phyloP scores from a whole-genome alignment of 805 yeast genomes.

The Lipomyces yamadae region DNA sequence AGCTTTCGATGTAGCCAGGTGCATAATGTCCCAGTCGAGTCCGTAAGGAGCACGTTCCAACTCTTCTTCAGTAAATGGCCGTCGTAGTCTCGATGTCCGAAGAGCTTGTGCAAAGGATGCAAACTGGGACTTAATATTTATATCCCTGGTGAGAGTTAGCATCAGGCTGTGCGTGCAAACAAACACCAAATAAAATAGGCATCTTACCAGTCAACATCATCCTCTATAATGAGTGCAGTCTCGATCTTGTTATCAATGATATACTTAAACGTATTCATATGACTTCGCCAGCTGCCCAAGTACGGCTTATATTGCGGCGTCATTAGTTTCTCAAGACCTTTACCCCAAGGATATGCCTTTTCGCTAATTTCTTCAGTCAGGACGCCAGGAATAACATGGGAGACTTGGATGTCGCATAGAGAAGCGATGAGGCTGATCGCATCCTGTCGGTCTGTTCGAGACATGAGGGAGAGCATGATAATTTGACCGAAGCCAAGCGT shows the following conservation, averaged over 20 bases:
- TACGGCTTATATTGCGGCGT: slow-evolving; percentile 14
- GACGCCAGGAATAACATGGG: slow-evolving; percentile 18
- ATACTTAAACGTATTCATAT: slow-evolving; percentile 15
- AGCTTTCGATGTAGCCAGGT: slow-evolving; percentile 15
- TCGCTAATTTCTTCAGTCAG: slow-evolving; percentile 11
- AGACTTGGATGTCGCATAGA: slow-evolving; percentile 14
- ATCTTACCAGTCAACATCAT: slow-evolving; percentile 22
- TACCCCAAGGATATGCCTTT: slow-evolving; percentile 16
- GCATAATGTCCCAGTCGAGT: slow-evolving; percentile 27
- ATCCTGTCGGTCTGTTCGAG: slow-evolving; percentile 28
- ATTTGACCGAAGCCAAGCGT: slow-evolving; percentile 25
- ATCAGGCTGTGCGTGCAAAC: neutral
- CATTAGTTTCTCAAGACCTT: slow-evolving; percentile 7
- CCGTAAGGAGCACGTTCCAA: slow-evolving; percentile 23
- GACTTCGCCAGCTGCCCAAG: slow-evolving; percentile 24
- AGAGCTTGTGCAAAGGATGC: slow-evolving; percentile 12
- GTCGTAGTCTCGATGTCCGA: slow-evolving; percentile 11
- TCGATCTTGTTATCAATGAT: slow-evolving; percentile 24
- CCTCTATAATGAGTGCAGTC: slow-evolving; percentile 23
- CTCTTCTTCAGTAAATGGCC: slow-evolving; percentile 13
- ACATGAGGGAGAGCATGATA: slow-evolving; percentile 14
- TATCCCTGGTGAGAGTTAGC: slow-evolving; percentile 10
- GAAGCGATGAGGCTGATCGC: slow-evolving; percentile 21
- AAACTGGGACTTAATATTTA: slow-evolving; percentile 10
- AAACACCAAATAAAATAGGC: neutral